Evolutionary conservation across 2,329 filamentous ascomycete species (phyloP).

Genomic region (Aspergillus sojae): DNA sequence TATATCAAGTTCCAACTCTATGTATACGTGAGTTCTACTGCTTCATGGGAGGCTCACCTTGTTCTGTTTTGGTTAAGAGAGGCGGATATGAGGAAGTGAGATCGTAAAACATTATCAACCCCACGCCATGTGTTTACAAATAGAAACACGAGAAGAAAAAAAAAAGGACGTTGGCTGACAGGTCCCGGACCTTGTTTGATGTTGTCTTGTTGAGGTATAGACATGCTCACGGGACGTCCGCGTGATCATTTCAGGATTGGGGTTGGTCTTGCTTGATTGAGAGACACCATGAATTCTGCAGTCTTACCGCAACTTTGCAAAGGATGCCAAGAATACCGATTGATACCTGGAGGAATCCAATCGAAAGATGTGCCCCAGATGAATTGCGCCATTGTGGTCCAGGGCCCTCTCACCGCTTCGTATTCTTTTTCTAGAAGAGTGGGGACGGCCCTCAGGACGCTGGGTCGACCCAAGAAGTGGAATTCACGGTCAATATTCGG

Average conservation of each 20-base stretch:
- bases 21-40: background rate
- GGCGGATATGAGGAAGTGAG: background rate
- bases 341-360: background rate
- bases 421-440: conserved; percentile 1
- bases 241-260: background rate
- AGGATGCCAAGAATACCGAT: conserved; percentile 1
- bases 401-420: conserved; percentile 8
- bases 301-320: conserved; percentile 9
- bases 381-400: conserved; percentile 6
- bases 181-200: no score
- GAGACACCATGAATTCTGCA: background rate
- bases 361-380: background rate
- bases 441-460: background rate
- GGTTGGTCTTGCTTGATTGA: background rate
- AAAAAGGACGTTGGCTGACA: background rate
- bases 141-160: background rate
- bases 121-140: background rate
- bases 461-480: background rate
- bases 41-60: background rate
- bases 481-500: background rate
- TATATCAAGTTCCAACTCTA: background rate
- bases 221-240: background rate
- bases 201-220: background rate
- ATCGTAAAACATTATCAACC: background rate
- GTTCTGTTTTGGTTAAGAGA: background rate